Conservation (phyloP, 139 green algal genomes). For the Chlamydomonas eustigma region DNA sequence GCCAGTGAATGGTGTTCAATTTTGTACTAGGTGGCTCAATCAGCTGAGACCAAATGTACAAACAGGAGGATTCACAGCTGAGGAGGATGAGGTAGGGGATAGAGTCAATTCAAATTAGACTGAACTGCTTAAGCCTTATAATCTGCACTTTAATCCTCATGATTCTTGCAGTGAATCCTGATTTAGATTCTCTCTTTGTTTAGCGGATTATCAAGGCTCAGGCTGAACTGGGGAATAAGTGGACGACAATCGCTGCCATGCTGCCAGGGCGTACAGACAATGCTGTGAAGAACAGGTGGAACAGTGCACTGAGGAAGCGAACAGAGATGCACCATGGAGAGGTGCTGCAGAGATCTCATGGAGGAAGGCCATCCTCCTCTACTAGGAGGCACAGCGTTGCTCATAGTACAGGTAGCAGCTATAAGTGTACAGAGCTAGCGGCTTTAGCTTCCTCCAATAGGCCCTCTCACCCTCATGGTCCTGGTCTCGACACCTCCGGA, state of each 20-base stretch:
- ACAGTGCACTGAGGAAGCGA: background rate
- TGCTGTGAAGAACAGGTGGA: conserved; percentile 36
- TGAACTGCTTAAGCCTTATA: too few species aligned
- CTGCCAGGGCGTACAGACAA: conserved; percentile 50
- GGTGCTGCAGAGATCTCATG: background rate
- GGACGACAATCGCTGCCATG: conserved; percentile 45
- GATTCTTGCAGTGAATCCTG: too few species aligned
- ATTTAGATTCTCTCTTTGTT: conserved; percentile 1
- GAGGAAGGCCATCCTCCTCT: too few species aligned
- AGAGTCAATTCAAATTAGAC: too few species aligned
- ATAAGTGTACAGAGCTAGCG: too few species aligned
- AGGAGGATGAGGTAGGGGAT: conserved; percentile 26
- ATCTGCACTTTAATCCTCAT: too few species aligned
- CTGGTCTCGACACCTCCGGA: too few species aligned
- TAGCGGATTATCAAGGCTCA: background rate
- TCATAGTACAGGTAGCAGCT: too few species aligned
- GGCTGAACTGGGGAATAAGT: conserved; percentile 31
- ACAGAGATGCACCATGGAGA: background rate
- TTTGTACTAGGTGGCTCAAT: conserved; percentile 77
- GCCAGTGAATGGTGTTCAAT: too few species aligned
- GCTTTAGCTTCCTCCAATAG: too few species aligned
- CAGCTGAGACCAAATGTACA: conserved; percentile 68
- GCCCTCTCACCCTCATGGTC: too few species aligned
- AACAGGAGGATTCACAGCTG: conserved; percentile 22
- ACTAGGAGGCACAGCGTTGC: too few species aligned